Evolutionary conservation across 805 yeast genomes (phyloP).

Genomic region (Zygotorulaspora chibaensis): DNA sequence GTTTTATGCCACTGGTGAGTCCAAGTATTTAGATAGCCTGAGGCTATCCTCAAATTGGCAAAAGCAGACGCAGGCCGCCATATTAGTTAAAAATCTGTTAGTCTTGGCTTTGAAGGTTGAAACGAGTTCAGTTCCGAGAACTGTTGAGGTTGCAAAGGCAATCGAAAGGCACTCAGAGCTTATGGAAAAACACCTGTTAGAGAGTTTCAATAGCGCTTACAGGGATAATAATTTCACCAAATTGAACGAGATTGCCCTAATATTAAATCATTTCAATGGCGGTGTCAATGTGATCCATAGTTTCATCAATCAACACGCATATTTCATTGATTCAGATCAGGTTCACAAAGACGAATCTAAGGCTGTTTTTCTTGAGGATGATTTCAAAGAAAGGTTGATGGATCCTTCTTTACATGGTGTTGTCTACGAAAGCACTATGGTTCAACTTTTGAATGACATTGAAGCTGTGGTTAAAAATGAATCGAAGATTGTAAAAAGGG

Average conservation of each 20-base stretch:
- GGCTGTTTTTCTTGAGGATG: conserved; percentile 39
- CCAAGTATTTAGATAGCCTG: conserved; percentile 54
- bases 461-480: conserved; percentile 62
- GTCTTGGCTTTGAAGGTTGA: conserved; percentile 61
- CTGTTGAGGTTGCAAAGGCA: conserved; percentile 31
- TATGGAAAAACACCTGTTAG: conserved; percentile 68
- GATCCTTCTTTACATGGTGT: conserved; percentile 52
- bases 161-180: conserved; percentile 70
- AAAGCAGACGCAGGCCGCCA: conserved; percentile 56
- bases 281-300: conserved; percentile 78
- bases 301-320: conserved; percentile 74
- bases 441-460: conserved; percentile 50
- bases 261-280: conserved; percentile 75
- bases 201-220: conserved; percentile 70
- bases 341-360: conserved; percentile 29
- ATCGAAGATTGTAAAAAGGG: conserved; percentile 65
- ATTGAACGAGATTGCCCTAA: conserved; percentile 71
- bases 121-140: conserved; percentile 47
- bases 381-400: conserved; percentile 54
- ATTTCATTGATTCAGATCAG: conserved; percentile 44
- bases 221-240: conserved; percentile 60
- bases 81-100: conserved; percentile 59
- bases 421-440: conserved; percentile 50
- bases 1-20: conserved; percentile 49
- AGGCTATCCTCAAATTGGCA: conserved; percentile 50